phyloP scores from a whole-genome alignment of 2,329 filamentous ascomycete genomes.

The Fusarium ramigenum region DNA sequence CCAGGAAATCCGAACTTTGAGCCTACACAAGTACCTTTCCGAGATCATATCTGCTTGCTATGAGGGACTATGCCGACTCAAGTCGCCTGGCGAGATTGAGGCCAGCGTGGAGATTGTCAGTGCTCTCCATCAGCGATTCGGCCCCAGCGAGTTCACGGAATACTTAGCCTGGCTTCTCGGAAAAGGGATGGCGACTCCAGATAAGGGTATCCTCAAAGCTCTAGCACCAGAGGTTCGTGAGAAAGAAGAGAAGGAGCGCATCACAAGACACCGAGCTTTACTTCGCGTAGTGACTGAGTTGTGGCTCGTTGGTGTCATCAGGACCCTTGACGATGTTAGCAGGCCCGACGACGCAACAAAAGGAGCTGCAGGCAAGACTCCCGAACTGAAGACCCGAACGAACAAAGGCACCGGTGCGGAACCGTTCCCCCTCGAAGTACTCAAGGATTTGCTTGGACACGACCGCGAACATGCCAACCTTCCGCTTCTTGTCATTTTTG shows the following conservation, averaged over 20 bases:
- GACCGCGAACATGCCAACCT: conserved; percentile 93
- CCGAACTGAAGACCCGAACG: conserved; percentile 65
- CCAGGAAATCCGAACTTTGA: conserved; percentile 88
- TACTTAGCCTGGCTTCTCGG: conserved; percentile 93
- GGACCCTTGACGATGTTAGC: conserved; percentile 76
- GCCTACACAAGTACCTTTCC: conserved; percentile 94
- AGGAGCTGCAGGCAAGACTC: conserved; percentile 70
- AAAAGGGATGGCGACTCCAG: conserved; percentile 88
- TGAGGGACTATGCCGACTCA: conserved; percentile 91
- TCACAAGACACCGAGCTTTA: conserved; percentile 85
- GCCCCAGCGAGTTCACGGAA: conserved; percentile 87
- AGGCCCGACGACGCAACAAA: conserved; percentile 71
- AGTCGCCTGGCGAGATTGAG: conserved; percentile 89
- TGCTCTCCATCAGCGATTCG: conserved; percentile 95
- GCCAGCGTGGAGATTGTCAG: conserved; percentile 93
- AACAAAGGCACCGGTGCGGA: conserved; percentile 75
- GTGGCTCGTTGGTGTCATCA: conserved; percentile 90
- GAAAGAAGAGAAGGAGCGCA: conserved; percentile 93
- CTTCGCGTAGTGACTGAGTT: conserved; percentile 92
- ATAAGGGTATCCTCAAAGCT: conserved; percentile 82
- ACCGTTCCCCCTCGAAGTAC: conserved; percentile 94
- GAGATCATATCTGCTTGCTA: conserved; percentile 97
- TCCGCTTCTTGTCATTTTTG: conserved; percentile 91
- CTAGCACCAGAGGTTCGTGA: conserved; percentile 85
- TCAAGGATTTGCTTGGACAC: conserved; percentile 94